Evolutionary conservation across 2,329 filamentous ascomycete genomes (phyloP).

Genomic region (Pseudocercospora vitis): DNA sequence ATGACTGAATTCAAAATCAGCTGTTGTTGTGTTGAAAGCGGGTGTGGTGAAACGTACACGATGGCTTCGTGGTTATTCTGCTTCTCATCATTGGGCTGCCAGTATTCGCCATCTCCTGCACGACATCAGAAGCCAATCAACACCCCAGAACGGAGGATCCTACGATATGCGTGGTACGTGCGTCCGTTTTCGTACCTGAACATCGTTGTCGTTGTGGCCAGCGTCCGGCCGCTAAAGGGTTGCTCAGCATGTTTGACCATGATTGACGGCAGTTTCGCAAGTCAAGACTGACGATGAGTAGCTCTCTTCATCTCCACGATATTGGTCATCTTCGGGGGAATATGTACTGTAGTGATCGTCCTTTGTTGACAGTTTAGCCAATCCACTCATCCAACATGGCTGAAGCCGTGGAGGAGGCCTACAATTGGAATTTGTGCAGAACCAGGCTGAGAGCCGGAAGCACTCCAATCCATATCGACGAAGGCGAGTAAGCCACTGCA

Average conservation of each 20-base stretch:
- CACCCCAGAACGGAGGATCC: conserved; percentile 11
- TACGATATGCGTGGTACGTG: conserved; percentile 39
- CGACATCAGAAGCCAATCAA: conserved; percentile 2
- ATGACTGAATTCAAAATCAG: conserved; percentile 38
- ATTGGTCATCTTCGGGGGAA: conserved; percentile 12
- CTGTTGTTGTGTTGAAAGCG: not conserved
- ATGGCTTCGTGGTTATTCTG: conserved; percentile 35
- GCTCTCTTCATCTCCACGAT: conserved; percentile 19
- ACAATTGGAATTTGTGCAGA: conserved; percentile 28
- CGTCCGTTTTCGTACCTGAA: conserved; percentile 42
- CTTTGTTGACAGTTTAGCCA: conserved; percentile 16
- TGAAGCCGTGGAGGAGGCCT: conserved; percentile 11
- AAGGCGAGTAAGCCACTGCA: not conserved
- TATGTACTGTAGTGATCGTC: conserved; percentile 26
- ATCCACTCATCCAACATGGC: conserved; percentile 25
- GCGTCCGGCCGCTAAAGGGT: conserved; percentile 36
- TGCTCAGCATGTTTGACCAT: conserved; percentile 18
- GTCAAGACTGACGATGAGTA: conserved; percentile 25
- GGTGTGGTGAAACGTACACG: conserved; percentile 21
- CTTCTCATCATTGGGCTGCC: conserved; percentile 42
- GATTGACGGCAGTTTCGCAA: not conserved
- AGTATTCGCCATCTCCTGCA: conserved; percentile 35
- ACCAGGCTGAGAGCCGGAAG: not conserved
- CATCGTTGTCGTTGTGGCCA: conserved; percentile 42
- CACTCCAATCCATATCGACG: conserved; percentile 7